Evolutionary conservation across 2,329 filamentous ascomycete genomes (phyloP), one percentile per base, ranked within the genome.

Genomic region (Stylonectria norvegica): DNA sequence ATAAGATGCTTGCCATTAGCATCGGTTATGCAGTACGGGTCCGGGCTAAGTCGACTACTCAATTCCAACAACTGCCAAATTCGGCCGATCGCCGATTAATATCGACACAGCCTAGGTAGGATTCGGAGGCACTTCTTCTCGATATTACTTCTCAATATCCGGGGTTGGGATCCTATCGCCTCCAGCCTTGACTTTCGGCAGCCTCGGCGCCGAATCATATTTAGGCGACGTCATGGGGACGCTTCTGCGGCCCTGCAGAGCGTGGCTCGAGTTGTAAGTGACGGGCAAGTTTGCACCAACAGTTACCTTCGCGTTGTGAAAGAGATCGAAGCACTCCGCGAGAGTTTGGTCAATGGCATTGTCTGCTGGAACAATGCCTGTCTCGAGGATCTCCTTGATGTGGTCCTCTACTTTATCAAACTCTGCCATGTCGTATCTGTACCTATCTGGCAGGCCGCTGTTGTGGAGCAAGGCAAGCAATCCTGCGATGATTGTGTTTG

Each of bases 391-490:
- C 44, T 70, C 65, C 52, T 71, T 72, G 51, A 78, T 64, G 48
- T 70, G 64, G 42, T 76, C 71, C 48, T 76, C 72, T 19, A 76
- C 61, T 27, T 68, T 64, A 37, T 65, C 63, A 50, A 75, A 76
- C 51, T 76, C 71, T 19, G 67, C 64, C 48, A 67, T 68, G 50
- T 77, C 66, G 35, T 67, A 68, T 19, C 72, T 65, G 47, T 76
- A 76, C 6, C 73, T 61, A 44, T 76, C 71, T 3, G 74, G 73
- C 14, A 78, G 53, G 1, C 74, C 74, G 43, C 71, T 76, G 52
- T 77, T 77, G 57, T 76, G 72, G 42, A 78, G 50, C 12, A 77
- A 60, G 3, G 72, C 74, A 4, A 78, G 61, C 5, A 76, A 51
- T 2, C 74, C 74, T 6, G 74, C 70, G 28, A 69, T 62, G 39